A percentile compares a stretch with the other conserved stretches of the same genome.
These are phyloP conservation scores for Acanthamoeba sp. DNA, from an alignment of 208 protist genomes.

Conservation along the genomic window DNA sequence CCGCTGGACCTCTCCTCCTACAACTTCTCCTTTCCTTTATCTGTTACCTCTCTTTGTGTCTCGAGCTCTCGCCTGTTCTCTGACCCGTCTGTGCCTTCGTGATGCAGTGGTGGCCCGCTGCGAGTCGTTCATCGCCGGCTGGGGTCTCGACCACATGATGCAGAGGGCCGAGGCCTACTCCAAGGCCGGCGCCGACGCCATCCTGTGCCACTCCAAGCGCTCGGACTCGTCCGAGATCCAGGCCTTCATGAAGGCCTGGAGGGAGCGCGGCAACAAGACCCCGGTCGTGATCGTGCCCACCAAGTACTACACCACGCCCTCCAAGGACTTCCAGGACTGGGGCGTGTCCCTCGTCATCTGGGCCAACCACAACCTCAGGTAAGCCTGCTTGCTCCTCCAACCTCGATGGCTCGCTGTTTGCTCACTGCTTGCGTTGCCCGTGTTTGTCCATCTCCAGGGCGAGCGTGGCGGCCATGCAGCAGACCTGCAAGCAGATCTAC, in stretches of 20 bases:
- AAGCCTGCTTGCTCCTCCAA: not conserved
- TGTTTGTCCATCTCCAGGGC: no score
- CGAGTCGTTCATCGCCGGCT: slow-evolving; percentile 93
- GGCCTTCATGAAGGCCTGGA: slow-evolving; percentile 90
- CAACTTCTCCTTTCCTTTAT: slow-evolving; percentile 1
- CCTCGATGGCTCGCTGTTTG: not conserved
- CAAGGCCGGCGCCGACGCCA: slow-evolving; percentile 90
- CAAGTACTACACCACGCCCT: slow-evolving; percentile 89
- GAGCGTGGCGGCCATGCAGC: slow-evolving; percentile 88
- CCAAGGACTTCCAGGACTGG: slow-evolving; percentile 86
- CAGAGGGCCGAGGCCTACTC: slow-evolving; percentile 89
- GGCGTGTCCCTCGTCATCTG: slow-evolving; percentile 90
- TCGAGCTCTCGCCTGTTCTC: not conserved
- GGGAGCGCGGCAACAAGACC: slow-evolving; percentile 78
- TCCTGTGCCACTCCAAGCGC: slow-evolving; percentile 91
- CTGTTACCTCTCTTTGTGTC: not conserved
- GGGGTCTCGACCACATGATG: slow-evolving; percentile 90
- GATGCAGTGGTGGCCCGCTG: slow-evolving; percentile 89
- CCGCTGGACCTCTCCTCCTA: not conserved
- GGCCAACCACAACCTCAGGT: slow-evolving; percentile 91
- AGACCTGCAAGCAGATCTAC: slow-evolving; percentile 86
- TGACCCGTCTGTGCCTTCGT: not conserved
- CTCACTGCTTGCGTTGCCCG: not conserved
- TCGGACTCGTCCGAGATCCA: slow-evolving; percentile 89
- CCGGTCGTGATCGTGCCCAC: slow-evolving; percentile 93